These are phyloP conservation scores for Penicillium malachiteum DNA, from an alignment of 495 filamentous ascomycete species.

Conservation along the genomic window DNA sequence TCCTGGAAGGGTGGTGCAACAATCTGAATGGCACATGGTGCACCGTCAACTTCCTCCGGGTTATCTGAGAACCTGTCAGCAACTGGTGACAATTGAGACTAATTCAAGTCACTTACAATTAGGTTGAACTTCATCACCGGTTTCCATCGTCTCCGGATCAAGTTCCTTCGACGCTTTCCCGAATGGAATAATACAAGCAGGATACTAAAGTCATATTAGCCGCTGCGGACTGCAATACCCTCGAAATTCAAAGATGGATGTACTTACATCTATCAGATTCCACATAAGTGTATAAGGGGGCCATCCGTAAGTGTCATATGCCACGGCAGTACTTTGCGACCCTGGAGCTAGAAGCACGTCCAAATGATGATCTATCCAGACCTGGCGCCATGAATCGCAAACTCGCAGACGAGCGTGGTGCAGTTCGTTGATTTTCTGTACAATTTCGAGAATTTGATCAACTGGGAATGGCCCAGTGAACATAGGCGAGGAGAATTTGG, in stretches of 20 bases:
- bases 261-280: conserved; percentile 54
- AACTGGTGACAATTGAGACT: neutral
- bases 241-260: neutral
- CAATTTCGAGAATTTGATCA: conserved; percentile 20
- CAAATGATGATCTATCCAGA: conserved; percentile 30
- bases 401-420: conserved; percentile 16
- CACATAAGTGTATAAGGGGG: conserved; percentile 47
- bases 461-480: conserved; percentile 26
- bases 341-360: conserved; percentile 48
- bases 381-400: conserved; percentile 20
- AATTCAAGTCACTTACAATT: conserved; percentile 27
- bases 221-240: too few relatives aligned
- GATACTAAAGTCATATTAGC: conserved; percentile 25
- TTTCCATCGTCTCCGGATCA: conserved; percentile 30
- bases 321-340: conserved; percentile 46
- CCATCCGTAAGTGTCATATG: conserved; percentile 48
- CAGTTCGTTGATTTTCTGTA: conserved; percentile 19
- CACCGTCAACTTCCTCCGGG: conserved; percentile 33
- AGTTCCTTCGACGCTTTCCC: conserved; percentile 32
- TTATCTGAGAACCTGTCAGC: conserved; percentile 24
- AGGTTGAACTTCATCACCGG: conserved; percentile 28
- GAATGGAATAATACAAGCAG: conserved; percentile 36
- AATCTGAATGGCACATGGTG: conserved; percentile 41
- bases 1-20: conserved; percentile 42
- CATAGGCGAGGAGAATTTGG: conserved; percentile 17